Evolutionary conservation across 1,284 basidiomycete species (phyloP).

Genomic region (Cutaneotrichosporon cavernicola): DNA sequence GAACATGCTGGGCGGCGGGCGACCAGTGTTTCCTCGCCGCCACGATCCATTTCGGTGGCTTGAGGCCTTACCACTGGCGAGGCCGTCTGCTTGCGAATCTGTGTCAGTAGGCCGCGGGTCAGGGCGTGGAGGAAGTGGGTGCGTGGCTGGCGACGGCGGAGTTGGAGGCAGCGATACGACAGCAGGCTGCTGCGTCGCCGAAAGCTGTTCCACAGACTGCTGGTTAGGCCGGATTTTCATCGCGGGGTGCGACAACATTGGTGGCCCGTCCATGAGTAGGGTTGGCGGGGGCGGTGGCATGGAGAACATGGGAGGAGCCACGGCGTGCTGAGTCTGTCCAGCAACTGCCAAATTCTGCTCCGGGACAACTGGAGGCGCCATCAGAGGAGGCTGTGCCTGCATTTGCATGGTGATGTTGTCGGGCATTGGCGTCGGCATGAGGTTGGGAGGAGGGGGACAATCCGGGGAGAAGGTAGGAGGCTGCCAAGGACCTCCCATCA

Average conservation of each 20-base stretch:
- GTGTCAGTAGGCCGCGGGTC: neutral
- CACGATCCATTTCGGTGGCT: neutral
- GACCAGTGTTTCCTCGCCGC: neutral
- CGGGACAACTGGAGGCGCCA: neutral
- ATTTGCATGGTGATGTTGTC: neutral
- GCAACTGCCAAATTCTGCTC: neutral
- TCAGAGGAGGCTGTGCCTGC: neutral
- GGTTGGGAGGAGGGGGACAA: neutral
- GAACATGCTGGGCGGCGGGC: neutral
- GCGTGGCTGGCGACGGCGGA: neutral
- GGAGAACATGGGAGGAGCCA: neutral
- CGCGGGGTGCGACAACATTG: neutral
- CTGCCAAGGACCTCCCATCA: neutral
- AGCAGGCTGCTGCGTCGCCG: neutral
- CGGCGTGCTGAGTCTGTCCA: neutral
- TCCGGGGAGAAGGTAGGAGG: neutral
- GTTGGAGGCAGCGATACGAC: neutral
- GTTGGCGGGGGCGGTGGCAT: no score
- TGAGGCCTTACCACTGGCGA: neutral
- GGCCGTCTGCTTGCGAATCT: neutral
- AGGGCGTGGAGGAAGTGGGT: slow-evolving; percentile 2
- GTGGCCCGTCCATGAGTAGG: neutral
- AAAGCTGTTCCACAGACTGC: neutral
- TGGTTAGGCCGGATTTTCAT: neutral
- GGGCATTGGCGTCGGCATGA: neutral